Evolutionary conservation across 768 basidiomycete genomes (phyloP), one percentile per base, ranked within the genome.

Genomic region (Rhodotorula kratochvilovae): DNA sequence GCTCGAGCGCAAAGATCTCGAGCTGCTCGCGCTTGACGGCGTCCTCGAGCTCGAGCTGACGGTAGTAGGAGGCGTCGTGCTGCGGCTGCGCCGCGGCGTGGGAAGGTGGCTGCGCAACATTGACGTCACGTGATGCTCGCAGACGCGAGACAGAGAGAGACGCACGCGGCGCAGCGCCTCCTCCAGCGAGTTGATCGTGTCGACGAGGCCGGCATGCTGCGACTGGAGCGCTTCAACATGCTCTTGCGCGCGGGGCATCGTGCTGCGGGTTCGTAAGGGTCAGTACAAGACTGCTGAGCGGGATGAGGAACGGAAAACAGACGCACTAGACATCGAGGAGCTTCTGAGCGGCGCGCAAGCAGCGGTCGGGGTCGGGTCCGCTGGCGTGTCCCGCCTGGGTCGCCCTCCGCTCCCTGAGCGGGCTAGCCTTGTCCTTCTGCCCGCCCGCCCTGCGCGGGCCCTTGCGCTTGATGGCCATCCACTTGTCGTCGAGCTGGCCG

Each of bases 251-350:
- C 72, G 71, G 3, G 68, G 71, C 35, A 77, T 55, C 0, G 76
- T 61, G 53, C 76, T 77, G 59, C 13, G 39, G 13, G 3, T 2
- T 16, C 29, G 21, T 15, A 35, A 33, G 36, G 21, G 16, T 27
- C 5, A 16, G 23, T 13, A 19, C 21, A 3, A 0, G 4, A 21
- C 10, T 6, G 53, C 29, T 53, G 7, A n/a, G 27, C 15, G 31
- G 17, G 29, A n/a, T 4, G 53, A 21, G 19, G 2, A 12, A 42
- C 17, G 39, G 27, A 2, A 45, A 35, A n/a, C 3, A 11, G 55
- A 25, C 76, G 48, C 61, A 76, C 76, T 77, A 77, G 53, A 68
- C n/a, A 42, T 77, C 64, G 36, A 77, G 59, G 15, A 77, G 58
- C n/a, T 66, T 67, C 65, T 64, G 48, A 6, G 76, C 76, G 27